Percentiles rank a stretch among this genome's conserved stretches.
phyloP scores from a whole-genome alignment of 75 land plant genomes.

The Sequoia sempervirens region DNA sequence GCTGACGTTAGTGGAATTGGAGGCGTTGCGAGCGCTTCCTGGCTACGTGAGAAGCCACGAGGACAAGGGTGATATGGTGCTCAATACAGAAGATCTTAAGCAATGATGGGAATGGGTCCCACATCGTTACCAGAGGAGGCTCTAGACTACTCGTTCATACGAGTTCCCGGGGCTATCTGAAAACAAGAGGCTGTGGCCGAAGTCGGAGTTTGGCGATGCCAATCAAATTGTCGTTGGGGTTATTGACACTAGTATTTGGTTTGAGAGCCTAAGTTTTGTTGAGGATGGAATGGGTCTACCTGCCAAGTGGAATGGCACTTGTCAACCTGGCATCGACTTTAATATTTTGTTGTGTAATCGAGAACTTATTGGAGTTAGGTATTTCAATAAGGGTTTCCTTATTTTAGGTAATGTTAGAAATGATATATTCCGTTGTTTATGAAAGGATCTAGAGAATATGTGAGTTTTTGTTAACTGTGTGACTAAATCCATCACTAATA shows the following conservation, averaged over 20 bases:
- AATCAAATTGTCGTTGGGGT: conserved; percentile 71
- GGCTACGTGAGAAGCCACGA: conserved; percentile 12
- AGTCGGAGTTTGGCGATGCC: conserved; percentile 42
- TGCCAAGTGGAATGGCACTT: conserved; percentile 53
- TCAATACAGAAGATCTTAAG: conserved; percentile 13
- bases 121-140: neutral
- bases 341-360: conserved; percentile 37
- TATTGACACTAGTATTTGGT: conserved; percentile 78
- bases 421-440: too few relatives aligned
- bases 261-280: conserved; percentile 62
- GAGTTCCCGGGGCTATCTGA: conserved; percentile 31
- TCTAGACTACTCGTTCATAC: conserved; percentile 43
- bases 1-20: conserved; percentile 42
- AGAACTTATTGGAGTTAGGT: conserved; percentile 66
- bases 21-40: conserved; percentile 5
- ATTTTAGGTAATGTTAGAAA: too few relatives aligned
- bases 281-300: conserved; percentile 55
- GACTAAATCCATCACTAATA: too few relatives aligned
- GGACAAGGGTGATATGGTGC: conserved; percentile 43
- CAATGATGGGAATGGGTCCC: too few relatives aligned
- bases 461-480: too few relatives aligned
- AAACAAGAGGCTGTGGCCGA: conserved; percentile 57
- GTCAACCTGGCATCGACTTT: conserved; percentile 48
- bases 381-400: conserved; percentile 20
- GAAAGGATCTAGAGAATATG: too few relatives aligned